Percentiles rank a stretch among this genome's conserved stretches.
phyloP scores from a whole-genome alignment of 2,329 filamentous ascomycete species.

The Exophiala sideris region DNA sequence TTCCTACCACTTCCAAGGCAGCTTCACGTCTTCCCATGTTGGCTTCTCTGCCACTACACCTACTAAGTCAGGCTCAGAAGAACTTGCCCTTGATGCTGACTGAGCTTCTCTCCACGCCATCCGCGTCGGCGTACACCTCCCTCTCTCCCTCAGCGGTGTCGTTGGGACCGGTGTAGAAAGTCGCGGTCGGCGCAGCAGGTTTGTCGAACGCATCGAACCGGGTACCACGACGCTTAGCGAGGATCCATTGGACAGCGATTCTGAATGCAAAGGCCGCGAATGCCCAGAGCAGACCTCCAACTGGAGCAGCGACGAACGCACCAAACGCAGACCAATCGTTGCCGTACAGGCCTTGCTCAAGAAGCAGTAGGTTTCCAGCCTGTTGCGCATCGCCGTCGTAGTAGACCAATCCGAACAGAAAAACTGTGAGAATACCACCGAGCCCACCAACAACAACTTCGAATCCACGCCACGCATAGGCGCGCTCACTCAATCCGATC shows the following conservation, averaged over 20 bases:
- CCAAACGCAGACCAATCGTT: constrained; percentile 78
- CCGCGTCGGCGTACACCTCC: constrained; percentile 17
- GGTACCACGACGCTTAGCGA: constrained; percentile 56
- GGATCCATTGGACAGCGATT: constrained; percentile 56
- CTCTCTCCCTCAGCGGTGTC: constrained; percentile 5
- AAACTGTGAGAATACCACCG: constrained; percentile 74
- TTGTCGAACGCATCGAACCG: constrained; percentile 67
- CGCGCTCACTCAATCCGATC: constrained; percentile 63
- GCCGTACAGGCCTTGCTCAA: constrained; percentile 70
- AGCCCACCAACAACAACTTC: constrained; percentile 76
- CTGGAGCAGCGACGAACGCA: constrained; percentile 74
- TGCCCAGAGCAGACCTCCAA: constrained; percentile 71
- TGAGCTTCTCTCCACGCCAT: constrained; percentile 26
- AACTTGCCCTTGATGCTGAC: constrained; percentile 28
- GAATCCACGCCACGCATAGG: constrained; percentile 73
- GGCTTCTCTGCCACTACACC: background rate
- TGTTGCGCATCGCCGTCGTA: constrained; percentile 60
- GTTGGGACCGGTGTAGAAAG: constrained; percentile 24
- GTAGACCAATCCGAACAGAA: constrained; percentile 76
- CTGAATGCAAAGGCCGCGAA: constrained; percentile 60
- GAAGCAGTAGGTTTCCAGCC: constrained; percentile 66
- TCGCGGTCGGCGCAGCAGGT: constrained; percentile 34
- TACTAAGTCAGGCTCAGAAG: constrained; percentile 15
- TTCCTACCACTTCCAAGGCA: too few relatives aligned
- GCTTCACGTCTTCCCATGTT: background rate